A percentile compares a stretch with the other conserved stretches of the same genome.
Conservation (phyloP, 306 rosid genomes). For the Rosa lucieae region DNA sequence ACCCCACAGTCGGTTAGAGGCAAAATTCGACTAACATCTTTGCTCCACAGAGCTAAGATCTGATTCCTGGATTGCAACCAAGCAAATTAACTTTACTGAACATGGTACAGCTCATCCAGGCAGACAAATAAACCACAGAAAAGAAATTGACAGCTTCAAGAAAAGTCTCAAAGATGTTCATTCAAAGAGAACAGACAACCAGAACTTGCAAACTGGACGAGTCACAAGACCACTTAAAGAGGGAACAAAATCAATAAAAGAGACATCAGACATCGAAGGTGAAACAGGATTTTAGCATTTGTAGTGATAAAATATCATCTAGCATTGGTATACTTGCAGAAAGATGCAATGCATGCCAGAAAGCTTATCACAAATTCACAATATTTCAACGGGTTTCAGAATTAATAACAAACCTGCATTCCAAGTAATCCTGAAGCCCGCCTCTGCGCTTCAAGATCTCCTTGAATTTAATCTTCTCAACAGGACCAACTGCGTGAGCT, state of each 20-base stretch:
- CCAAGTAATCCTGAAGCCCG: conserved; percentile 91
- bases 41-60: conserved; percentile 84
- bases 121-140: background rate
- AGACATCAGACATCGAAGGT: background rate
- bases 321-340: background rate
- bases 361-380: conserved; percentile 22
- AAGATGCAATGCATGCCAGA: conserved; percentile 8
- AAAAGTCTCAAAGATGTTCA: background rate
- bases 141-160: background rate
- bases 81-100: conserved; percentile 22
- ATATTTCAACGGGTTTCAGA: conserved; percentile 29
- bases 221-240: background rate
- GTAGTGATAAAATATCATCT: background rate
- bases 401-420: conserved; percentile 70
- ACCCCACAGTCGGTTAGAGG: conserved; percentile 93
- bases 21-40: conserved; percentile 87
- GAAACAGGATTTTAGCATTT: conserved; percentile 6
- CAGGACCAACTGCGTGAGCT: conserved; percentile 76
- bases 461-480: conserved; percentile 93
- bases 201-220: background rate
- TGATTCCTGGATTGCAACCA: conserved; percentile 69
- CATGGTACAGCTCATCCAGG: conserved; percentile 21
- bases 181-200: background rate
- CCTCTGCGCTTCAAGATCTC: conserved; percentile 93
- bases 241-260: background rate